These are phyloP conservation scores for Fusarium paranaense DNA, from an alignment of 2,329 filamentous ascomycete genomes.

Conservation along the genomic window DNA sequence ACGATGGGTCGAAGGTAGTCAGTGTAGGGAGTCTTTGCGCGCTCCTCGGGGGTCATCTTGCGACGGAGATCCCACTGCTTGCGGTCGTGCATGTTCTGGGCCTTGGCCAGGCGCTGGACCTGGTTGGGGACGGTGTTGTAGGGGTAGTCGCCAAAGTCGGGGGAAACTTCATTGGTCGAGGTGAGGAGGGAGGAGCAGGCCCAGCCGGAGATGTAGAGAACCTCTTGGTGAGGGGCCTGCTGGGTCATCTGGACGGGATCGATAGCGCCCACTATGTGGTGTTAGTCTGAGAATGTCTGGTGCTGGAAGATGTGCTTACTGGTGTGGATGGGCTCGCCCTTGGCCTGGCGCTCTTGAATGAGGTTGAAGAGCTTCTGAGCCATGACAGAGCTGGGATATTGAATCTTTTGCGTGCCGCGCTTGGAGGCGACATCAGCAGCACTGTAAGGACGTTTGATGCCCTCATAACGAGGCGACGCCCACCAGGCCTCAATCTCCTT, in stretches of 20 bases:
- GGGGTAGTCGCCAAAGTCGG: constrained; percentile 98
- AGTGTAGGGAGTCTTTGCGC: constrained; percentile 81
- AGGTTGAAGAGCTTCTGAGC: constrained; percentile 94
- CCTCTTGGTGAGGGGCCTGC: constrained; percentile 94
- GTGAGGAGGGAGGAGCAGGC: constrained; percentile 95
- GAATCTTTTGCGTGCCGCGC: constrained; percentile 86
- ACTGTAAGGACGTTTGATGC: constrained; percentile 92
- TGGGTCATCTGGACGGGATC: constrained; percentile 99
- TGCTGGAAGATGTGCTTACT: constrained; percentile 64
- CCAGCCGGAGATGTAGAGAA: constrained; percentile 97
- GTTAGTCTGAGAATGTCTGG: constrained; percentile 14
- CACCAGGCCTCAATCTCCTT: constrained; percentile 92
- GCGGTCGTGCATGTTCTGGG: constrained; percentile 95
- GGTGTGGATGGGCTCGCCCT: constrained; percentile 91
- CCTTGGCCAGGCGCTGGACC: constrained; percentile 95
- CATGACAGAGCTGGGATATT: constrained; percentile 94
- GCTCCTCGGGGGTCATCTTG: constrained; percentile 79
- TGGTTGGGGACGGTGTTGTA: constrained; percentile 99
- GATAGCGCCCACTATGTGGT: constrained; percentile 84
- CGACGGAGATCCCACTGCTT: constrained; percentile 91
- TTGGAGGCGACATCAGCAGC: constrained; percentile 94
- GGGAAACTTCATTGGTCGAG: constrained; percentile 94
- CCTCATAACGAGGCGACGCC: constrained; percentile 84
- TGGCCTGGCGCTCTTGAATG: constrained; percentile 79
- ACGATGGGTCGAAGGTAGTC: constrained; percentile 97